A percentile compares a stretch with the other conserved stretches of the same genome.
Evolutionary conservation across 1,284 basidiomycete species (phyloP).

Genomic region (Tetrapyrgos nigripes): DNA sequence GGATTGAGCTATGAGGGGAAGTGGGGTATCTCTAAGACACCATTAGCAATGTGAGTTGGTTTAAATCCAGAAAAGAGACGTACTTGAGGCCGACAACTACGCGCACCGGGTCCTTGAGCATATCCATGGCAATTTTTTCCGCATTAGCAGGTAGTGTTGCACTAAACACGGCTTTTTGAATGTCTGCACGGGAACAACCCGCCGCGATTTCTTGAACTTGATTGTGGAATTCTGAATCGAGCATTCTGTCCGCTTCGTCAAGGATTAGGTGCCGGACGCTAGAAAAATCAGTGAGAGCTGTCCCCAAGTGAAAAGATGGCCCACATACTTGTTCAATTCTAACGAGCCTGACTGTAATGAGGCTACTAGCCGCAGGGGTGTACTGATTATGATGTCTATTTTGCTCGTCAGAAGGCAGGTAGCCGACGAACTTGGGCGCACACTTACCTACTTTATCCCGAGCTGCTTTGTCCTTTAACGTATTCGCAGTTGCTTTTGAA

Average conservation of each 20-base stretch:
- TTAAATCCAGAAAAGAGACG: constrained; percentile 32
- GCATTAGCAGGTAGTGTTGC: constrained; percentile 92
- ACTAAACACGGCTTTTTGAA: constrained; percentile 93
- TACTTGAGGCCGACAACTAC: constrained; percentile 96
- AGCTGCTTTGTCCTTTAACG: constrained; percentile 69
- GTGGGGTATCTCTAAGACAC: constrained; percentile 80
- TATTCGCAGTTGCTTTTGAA: constrained; percentile 84
- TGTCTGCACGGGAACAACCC: constrained; percentile 73
- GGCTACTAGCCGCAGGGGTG: constrained; percentile 79
- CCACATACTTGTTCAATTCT: constrained; percentile 74
- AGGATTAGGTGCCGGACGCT: constrained; percentile 87
- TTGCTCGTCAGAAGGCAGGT: constrained; percentile 1
- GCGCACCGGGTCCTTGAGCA: constrained; percentile 85
- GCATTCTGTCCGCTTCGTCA: constrained; percentile 91
- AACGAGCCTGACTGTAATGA: constrained; percentile 74
- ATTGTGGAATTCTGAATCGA: constrained; percentile 87
- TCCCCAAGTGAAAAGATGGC: background rate
- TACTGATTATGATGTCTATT: constrained; percentile 82
- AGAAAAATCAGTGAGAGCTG: constrained; percentile 16
- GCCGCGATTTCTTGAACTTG: constrained; percentile 91
- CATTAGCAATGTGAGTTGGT: constrained; percentile 5
- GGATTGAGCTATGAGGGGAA: constrained; percentile 84
- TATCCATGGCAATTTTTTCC: constrained; percentile 87
- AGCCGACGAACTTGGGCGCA: background rate
- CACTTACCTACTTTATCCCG: constrained; percentile 76